These are phyloP conservation scores for Mycena alexandri DNA, from an alignment of 768 basidiomycete genomes.

Conservation along the genomic window DNA sequence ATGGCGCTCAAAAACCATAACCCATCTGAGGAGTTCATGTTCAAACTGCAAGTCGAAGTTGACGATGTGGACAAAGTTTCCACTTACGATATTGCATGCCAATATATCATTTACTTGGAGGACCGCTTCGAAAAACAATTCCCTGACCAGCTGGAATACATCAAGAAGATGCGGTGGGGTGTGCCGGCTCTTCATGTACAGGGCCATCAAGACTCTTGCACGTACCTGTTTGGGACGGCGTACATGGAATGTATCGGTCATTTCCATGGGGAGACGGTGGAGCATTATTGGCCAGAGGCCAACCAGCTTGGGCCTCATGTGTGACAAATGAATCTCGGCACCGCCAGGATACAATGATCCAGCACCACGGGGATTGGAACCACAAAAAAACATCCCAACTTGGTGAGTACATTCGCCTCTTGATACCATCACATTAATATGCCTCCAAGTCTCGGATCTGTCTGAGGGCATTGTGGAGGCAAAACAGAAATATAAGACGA, in stretches of 20 bases:
- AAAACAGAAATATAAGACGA: background rate
- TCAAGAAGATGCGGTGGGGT: constrained; percentile 25
- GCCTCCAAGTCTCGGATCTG: background rate
- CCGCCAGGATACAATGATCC: constrained; percentile 40
- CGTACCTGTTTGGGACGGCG: constrained; percentile 35
- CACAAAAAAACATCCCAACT: constrained; percentile 31
- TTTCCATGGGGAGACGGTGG: constrained; percentile 41
- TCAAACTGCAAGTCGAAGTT: background rate
- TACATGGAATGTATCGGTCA: constrained; percentile 38
- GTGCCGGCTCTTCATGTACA: constrained; percentile 33
- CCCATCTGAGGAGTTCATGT: background rate
- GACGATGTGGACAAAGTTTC: constrained; percentile 21
- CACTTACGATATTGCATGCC: constrained; percentile 38
- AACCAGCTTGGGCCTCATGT: constrained; percentile 35
- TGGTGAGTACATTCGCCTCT: no score
- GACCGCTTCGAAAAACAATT: constrained; percentile 27
- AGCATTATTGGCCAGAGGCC: constrained; percentile 16
- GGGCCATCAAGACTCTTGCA: constrained; percentile 39
- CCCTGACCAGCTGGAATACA: constrained; percentile 28
- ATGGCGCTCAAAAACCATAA: constrained; percentile 22
- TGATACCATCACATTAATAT: background rate
- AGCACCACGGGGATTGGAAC: constrained; percentile 40
- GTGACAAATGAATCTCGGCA: constrained; percentile 42
- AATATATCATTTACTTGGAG: constrained; percentile 31
- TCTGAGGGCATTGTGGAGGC: background rate